Percentiles rank a stretch among this genome's conserved stretches.
Evolutionary conservation across 352 stramenopile genomes (phyloP).

Genomic region (Phytophthora vignae): DNA sequence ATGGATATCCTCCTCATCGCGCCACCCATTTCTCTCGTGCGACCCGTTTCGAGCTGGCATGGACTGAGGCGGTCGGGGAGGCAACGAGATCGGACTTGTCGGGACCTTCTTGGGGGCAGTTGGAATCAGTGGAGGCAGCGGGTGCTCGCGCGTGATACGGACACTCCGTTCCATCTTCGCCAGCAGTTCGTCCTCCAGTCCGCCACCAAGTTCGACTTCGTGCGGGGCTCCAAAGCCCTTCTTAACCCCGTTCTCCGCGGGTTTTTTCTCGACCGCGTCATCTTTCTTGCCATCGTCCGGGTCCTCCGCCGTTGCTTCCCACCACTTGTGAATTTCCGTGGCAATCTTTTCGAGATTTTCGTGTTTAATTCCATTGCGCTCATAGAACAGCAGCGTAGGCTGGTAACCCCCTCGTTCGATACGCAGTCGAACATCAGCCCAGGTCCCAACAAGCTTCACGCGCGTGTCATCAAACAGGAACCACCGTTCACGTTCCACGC

Average conservation of each 20-base stretch:
- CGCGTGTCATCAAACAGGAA: slow-evolving; percentile 89
- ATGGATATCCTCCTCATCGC: slow-evolving; percentile 59
- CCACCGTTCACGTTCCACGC: slow-evolving; percentile 64
- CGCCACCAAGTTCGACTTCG: slow-evolving; percentile 35
- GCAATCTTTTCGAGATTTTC: slow-evolving; percentile 72
- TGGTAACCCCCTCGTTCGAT: slow-evolving; percentile 86
- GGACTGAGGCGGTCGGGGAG: slow-evolving; percentile 35
- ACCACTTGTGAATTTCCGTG: slow-evolving; percentile 79
- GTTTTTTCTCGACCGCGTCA: slow-evolving; percentile 17
- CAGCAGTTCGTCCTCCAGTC: slow-evolving; percentile 39
- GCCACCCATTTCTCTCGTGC: slow-evolving; percentile 35
- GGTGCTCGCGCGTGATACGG: slow-evolving; percentile 34
- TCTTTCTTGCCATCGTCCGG: slow-evolving; percentile 14
- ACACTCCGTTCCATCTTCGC: slow-evolving; percentile 47
- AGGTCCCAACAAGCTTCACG: slow-evolving; percentile 78
- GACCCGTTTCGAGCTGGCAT: slow-evolving; percentile 27
- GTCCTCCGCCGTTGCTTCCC: slow-evolving; percentile 59
- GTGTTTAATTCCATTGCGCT: slow-evolving; percentile 72
- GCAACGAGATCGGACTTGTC: slow-evolving; percentile 61
- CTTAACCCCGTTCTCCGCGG: slow-evolving; percentile 24
- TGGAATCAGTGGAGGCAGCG: slow-evolving; percentile 21
- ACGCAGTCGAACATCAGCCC: slow-evolving; percentile 73
- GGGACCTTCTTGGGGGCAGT: slow-evolving; percentile 26
- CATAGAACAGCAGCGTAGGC: slow-evolving; percentile 85
- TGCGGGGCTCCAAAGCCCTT: slow-evolving; percentile 36